phyloP scores from a whole-genome alignment of 768 basidiomycete genomes.

The Naematelia aurantialba region DNA sequence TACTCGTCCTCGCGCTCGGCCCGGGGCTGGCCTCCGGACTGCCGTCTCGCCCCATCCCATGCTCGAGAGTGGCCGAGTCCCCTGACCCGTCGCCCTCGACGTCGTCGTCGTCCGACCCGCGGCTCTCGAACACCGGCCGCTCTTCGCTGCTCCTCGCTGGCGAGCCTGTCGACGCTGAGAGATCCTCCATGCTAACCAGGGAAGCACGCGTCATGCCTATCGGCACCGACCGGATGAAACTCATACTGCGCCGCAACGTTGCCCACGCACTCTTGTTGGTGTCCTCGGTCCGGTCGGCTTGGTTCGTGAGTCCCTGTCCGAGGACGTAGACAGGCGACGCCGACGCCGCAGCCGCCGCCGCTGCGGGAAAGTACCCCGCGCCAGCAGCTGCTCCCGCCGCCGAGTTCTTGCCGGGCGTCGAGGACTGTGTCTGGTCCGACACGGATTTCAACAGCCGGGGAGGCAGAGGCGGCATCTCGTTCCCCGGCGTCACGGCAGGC shows the following conservation, averaged over 20 bases:
- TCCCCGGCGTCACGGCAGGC: conserved; percentile 6
- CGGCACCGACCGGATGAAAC: background rate
- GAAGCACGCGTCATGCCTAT: background rate
- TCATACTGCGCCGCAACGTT: background rate
- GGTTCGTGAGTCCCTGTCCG: background rate
- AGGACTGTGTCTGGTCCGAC: background rate
- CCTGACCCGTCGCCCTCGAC: background rate
- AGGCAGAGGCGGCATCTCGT: conserved; percentile 3
- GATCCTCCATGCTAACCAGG: background rate
- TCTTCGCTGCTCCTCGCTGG: background rate
- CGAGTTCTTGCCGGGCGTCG: background rate
- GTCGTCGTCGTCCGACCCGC: background rate
- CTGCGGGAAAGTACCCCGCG: too few relatives aligned
- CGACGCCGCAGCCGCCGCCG: too few relatives aligned
- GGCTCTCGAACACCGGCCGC: background rate
- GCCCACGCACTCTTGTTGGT: background rate
- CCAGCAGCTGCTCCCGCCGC: too few relatives aligned
- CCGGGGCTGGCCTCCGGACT: background rate
- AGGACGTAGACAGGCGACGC: background rate
- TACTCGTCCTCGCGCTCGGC: background rate
- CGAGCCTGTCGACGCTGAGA: background rate
- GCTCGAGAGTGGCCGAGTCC: background rate
- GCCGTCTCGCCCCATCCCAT: too few relatives aligned
- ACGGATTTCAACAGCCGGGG: conserved; percentile 2
- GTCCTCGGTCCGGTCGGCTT: background rate